Base-by-base conservation (phyloP, 1,139 yeast species). In the Debaryomyces subglobosus region DNA sequence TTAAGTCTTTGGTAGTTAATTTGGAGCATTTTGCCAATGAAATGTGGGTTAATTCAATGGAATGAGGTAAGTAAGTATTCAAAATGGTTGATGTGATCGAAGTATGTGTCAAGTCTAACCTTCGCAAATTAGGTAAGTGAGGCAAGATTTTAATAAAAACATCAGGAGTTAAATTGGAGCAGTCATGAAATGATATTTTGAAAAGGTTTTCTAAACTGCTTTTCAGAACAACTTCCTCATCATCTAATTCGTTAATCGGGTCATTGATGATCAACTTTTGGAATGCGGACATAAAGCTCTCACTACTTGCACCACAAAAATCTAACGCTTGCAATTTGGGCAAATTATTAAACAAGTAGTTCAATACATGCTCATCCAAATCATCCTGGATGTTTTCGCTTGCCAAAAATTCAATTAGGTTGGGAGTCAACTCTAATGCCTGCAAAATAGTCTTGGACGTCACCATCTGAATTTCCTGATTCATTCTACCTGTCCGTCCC, bases 401-500 rank as follows among this genome's bases (percentile, higher is more conserved):
- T 2, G 91, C 95, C 51, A 90, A 71, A 64, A 91, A 89, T 63
- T 91, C 96, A 21, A 81, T 69, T 47, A 91, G 68, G 55, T 87
- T 85, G 0, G 91, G 89, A n/a, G 82, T 75, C 54, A 83, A 68
- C 46, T 70, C 64, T 36, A 91, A 71, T 48, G 90, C 89, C 33
- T 78, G 72, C 44, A 80, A 64, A 30, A 91, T 83, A 2, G 97
- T 91, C 25, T 74, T 69, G 41, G 86, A 76, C 0, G 97, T 91
- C 39, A 91, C 90, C 89, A 90, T 89, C 66, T 90, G 96, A 56
- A 91, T 91, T 66, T 89, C 96, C 65, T 83, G 85, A 68, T 89
- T 91, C 96, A 90, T 90, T 56, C 87, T 80, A 7, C 89, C 89
- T 0, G 97, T 88, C 53, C 97, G 75, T 3, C 97, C 97, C 45